Evolutionary conservation across 306 rosid genomes (phyloP).

Genomic region (Trifolium pratense): DNA sequence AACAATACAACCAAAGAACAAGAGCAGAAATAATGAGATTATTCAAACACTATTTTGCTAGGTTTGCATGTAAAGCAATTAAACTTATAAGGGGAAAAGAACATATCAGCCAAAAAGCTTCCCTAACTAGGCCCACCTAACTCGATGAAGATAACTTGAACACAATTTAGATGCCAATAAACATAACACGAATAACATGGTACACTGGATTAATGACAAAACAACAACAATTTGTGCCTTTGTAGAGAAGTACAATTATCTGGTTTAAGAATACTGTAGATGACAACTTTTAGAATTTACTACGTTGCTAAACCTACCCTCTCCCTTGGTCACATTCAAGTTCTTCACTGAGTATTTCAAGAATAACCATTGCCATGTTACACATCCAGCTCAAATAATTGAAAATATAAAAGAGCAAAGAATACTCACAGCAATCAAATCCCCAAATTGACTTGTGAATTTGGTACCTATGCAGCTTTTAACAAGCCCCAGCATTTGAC

Average conservation of each 20-base stretch:
- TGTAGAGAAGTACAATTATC: background rate
- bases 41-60: constrained; percentile 5
- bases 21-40: constrained; percentile 6
- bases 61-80: constrained; percentile 9
- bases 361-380: constrained; percentile 25
- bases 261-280: constrained; percentile 3
- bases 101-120: background rate
- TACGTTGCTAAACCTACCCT: background rate
- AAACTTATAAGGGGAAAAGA: background rate
- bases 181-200: background rate
- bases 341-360: constrained; percentile 9
- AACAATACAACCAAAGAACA: constrained; percentile 19
- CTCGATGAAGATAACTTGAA: background rate
- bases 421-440: constrained; percentile 90
- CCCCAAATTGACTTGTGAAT: constrained; percentile 94
- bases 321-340: constrained; percentile 4
- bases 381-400: constrained; percentile 11
- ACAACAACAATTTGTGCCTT: background rate
- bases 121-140: constrained; percentile 1
- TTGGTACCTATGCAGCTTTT: constrained; percentile 98
- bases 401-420: constrained; percentile 21
- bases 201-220: constrained; percentile 3
- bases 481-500: constrained; percentile 83
- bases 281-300: background rate
- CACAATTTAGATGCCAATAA: constrained; percentile 1